Conservation (phyloP, 1,284 basidiomycete species). For the Sanguinoderma infundibulare region DNA sequence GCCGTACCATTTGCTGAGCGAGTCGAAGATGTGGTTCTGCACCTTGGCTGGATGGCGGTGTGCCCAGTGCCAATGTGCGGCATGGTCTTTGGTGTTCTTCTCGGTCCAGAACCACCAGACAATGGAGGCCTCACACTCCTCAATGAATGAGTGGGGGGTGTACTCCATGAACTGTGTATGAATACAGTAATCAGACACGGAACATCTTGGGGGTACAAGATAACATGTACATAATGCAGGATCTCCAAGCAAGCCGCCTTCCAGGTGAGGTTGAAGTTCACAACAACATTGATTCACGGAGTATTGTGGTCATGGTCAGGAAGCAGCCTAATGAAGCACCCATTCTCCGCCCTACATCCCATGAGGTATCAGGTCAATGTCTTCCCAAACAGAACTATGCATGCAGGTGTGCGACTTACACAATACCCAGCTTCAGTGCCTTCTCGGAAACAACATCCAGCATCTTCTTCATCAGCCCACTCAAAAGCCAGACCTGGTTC, state of each 20-base stretch:
- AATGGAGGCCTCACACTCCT: slow-evolving; percentile 82
- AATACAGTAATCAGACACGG: background rate
- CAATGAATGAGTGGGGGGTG: slow-evolving; percentile 83
- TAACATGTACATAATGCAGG: slow-evolving; percentile 68
- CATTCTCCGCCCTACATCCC: slow-evolving; percentile 74
- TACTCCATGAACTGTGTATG: slow-evolving; percentile 78
- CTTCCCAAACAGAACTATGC: background rate
- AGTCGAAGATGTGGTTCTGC: slow-evolving; percentile 89
- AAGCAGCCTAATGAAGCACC: slow-evolving; percentile 79
- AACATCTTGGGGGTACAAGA: background rate
- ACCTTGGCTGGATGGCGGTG: slow-evolving; percentile 86
- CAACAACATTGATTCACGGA: slow-evolving; percentile 80
- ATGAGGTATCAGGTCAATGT: background rate
- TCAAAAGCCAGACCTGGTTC: slow-evolving; percentile 86
- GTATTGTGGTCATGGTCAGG: slow-evolving; percentile 40
- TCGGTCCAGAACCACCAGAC: slow-evolving; percentile 85
- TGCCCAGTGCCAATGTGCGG: slow-evolving; percentile 75
- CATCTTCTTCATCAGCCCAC: slow-evolving; percentile 68
- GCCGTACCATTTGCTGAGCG: slow-evolving; percentile 80
- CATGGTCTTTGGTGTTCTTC: slow-evolving; percentile 43
- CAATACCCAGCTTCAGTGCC: slow-evolving; percentile 76
- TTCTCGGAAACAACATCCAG: slow-evolving; percentile 65
- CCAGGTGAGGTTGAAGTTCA: slow-evolving; percentile 81
- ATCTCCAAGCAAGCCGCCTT: slow-evolving; percentile 82
- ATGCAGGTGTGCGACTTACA: slow-evolving; percentile 47